Evolutionary conservation across 306 rosid species (phyloP).

Genomic region (Cucurbita ficifolia): DNA sequence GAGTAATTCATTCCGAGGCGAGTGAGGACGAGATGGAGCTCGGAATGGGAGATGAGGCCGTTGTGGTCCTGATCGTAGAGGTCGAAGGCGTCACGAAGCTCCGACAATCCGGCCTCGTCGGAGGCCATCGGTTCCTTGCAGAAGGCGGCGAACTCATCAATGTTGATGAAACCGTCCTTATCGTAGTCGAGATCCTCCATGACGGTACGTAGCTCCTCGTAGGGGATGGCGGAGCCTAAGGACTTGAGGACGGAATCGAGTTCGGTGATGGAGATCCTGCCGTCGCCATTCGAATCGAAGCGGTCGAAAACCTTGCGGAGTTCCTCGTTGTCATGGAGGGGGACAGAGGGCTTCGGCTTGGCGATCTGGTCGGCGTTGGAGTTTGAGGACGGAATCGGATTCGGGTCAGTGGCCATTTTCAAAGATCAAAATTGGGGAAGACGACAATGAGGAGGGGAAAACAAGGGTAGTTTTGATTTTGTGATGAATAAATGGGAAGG

Average conservation of each 20-base stretch:
- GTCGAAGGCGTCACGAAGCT: slow-evolving; percentile 65
- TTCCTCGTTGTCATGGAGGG: slow-evolving; percentile 34
- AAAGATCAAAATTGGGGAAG: too few relatives aligned
- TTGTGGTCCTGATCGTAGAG: slow-evolving; percentile 76
- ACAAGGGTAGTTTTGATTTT: neutral
- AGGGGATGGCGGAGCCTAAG: slow-evolving; percentile 32
- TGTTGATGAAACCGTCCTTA: slow-evolving; percentile 52
- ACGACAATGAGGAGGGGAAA: neutral
- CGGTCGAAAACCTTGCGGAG: slow-evolving; percentile 46
- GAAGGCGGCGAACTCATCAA: slow-evolving; percentile 63
- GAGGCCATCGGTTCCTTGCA: slow-evolving; percentile 31
- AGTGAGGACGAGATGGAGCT: slow-evolving; percentile 55
- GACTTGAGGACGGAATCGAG: slow-evolving; percentile 43
- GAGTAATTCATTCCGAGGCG: slow-evolving; percentile 53
- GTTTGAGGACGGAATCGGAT: neutral
- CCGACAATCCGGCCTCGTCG: slow-evolving; percentile 30
- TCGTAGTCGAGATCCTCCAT: slow-evolving; percentile 80
- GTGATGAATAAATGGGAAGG: neutral
- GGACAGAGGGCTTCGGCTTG: slow-evolving; percentile 9
- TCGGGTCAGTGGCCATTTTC: slow-evolving; percentile 27
- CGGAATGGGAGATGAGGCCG: slow-evolving; percentile 62
- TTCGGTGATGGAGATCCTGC: slow-evolving; percentile 65
- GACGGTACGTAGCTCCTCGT: slow-evolving; percentile 37
- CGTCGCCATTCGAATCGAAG: slow-evolving; percentile 85
- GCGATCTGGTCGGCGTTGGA: neutral